phyloP scores from a whole-genome alignment of 805 yeast genomes.

The Candida methanosorbosa region DNA sequence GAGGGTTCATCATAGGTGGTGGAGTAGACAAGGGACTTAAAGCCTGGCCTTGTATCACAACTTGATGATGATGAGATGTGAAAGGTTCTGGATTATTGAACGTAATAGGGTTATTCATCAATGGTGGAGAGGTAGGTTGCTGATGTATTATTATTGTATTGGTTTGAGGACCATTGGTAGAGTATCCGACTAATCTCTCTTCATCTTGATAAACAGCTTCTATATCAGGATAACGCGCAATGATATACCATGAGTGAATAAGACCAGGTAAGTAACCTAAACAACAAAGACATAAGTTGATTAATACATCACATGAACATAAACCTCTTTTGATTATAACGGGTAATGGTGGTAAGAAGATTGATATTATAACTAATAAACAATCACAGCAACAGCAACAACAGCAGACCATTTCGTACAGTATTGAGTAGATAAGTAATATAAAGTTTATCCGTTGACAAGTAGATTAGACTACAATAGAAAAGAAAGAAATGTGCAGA shows the following conservation, averaged over 20 bases:
- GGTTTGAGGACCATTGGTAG: slow-evolving; percentile 13
- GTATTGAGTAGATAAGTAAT: no score
- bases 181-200: slow-evolving; percentile 12
- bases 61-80: slow-evolving; percentile 5
- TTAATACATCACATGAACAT: slow-evolving; percentile 59
- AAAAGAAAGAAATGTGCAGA: no score
- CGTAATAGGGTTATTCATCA: slow-evolving; percentile 5
- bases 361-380: slow-evolving; percentile 57
- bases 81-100: slow-evolving; percentile 26
- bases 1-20: slow-evolving; percentile 4
- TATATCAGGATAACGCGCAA: slow-evolving; percentile 40
- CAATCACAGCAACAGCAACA: slow-evolving; percentile 43
- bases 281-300: slow-evolving; percentile 54
- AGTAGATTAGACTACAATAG: no score
- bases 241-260: slow-evolving; percentile 60
- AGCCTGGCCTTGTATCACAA: slow-evolving; percentile 4
- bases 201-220: slow-evolving; percentile 10
- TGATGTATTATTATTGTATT: slow-evolving; percentile 3
- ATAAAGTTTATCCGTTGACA: no score
- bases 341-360: slow-evolving; percentile 72
- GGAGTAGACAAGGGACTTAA: slow-evolving; percentile 13
- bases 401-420: slow-evolving; percentile 19
- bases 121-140: not conserved
- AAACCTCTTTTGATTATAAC: slow-evolving; percentile 67
- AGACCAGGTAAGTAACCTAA: slow-evolving; percentile 67